phyloP scores from a whole-genome alignment of 1,284 basidiomycete genomes.

The Irpex sp. region DNA sequence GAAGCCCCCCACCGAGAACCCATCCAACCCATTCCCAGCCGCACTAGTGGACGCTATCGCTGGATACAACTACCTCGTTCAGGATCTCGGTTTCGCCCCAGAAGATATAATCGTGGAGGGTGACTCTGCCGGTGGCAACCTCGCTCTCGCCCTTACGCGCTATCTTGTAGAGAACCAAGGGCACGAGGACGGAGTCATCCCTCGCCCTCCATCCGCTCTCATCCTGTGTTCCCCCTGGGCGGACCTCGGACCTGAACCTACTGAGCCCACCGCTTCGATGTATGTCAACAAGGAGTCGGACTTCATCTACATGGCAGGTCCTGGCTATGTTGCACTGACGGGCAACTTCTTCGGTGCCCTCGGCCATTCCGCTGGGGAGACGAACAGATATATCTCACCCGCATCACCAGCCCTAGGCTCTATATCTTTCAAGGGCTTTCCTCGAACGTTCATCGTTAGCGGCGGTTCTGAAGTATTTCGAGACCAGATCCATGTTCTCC shows the following conservation, averaged over 20 bases:
- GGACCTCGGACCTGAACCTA: constrained; percentile 40
- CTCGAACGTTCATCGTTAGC: constrained; percentile 46
- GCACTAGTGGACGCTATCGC: neutral
- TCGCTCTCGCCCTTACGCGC: constrained; percentile 52
- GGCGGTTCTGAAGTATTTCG: constrained; percentile 49
- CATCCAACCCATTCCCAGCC: neutral
- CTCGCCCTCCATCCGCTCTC: constrained; percentile 31
- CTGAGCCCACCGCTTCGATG: constrained; percentile 27
- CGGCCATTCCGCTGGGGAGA: constrained; percentile 32
- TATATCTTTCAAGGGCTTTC: constrained; percentile 45
- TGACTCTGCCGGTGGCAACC: constrained; percentile 47
- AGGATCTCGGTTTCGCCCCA: neutral
- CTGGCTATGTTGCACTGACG: constrained; percentile 27
- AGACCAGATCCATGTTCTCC: constrained; percentile 36
- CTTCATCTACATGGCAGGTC: constrained; percentile 28
- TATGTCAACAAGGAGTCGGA: constrained; percentile 31
- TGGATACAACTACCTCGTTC: neutral
- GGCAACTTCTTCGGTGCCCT: constrained; percentile 35
- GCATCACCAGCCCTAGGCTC: constrained; percentile 32
- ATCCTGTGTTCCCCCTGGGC: constrained; percentile 55
- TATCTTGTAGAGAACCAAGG: constrained; percentile 42
- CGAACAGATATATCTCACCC: constrained; percentile 51
- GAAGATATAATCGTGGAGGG: constrained; percentile 46
- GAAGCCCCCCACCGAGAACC: constrained; percentile 15
- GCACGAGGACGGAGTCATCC: constrained; percentile 27